A percentile compares a stretch with the other conserved stretches of the same genome.
Evolutionary conservation across 2,329 filamentous ascomycete genomes (phyloP).

Genomic region (Penicillium sp.): DNA sequence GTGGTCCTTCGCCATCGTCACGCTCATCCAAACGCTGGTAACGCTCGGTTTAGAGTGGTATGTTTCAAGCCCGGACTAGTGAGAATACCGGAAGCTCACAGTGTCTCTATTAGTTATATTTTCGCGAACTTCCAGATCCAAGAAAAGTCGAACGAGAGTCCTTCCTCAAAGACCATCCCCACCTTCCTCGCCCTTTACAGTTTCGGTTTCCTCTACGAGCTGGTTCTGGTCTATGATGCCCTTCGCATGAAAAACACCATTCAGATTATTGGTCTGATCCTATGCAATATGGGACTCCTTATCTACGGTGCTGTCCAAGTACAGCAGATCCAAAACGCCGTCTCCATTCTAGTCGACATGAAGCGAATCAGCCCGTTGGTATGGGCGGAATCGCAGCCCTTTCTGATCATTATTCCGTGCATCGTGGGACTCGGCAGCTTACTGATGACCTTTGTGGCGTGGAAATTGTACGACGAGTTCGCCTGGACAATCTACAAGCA

Average conservation of each 20-base stretch:
- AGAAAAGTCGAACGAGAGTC: slow-evolving; percentile 40
- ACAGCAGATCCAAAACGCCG: slow-evolving; percentile 77
- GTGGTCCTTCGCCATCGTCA: slow-evolving; percentile 73
- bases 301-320: slow-evolving; percentile 92
- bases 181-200: slow-evolving; percentile 96
- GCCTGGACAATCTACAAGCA: slow-evolving; percentile 99
- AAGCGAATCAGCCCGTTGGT: slow-evolving; percentile 52
- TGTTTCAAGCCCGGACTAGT: slow-evolving; percentile 34
- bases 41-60: slow-evolving; percentile 84
- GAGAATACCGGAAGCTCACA: not conserved
- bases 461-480: slow-evolving; percentile 97
- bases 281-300: slow-evolving; percentile 86
- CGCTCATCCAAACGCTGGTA: slow-evolving; percentile 70
- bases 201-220: slow-evolving; percentile 90
- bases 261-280: slow-evolving; percentile 90
- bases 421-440: slow-evolving; percentile 74
- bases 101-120: slow-evolving; percentile 62
- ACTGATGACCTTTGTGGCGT: slow-evolving; percentile 70
- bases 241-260: slow-evolving; percentile 95
- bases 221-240: slow-evolving; percentile 88
- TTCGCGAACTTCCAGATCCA: slow-evolving; percentile 76
- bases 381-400: slow-evolving; percentile 67
- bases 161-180: slow-evolving; percentile 65
- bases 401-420: slow-evolving; percentile 77
- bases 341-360: slow-evolving; percentile 50